Percentiles rank a stretch among this genome's conserved stretches.
phyloP scores from a whole-genome alignment of 1,284 basidiomycete genomes.

The Cryptococcus floricola region DNA sequence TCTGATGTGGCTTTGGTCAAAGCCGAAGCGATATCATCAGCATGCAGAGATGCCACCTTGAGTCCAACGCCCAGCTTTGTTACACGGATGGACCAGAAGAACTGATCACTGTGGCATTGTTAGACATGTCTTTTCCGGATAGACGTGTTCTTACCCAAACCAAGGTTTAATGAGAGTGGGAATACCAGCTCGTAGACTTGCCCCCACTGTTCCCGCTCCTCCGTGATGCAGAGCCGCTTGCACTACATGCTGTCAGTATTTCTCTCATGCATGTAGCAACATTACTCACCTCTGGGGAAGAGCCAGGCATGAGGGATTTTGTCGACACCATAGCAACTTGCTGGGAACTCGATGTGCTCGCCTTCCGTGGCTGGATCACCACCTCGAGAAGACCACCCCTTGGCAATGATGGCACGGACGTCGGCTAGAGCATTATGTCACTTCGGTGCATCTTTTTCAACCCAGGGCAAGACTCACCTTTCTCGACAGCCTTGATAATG shows the following conservation, averaged over 20 bases:
- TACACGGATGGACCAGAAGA: constrained; percentile 67
- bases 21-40: constrained; percentile 56
- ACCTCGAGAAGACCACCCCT: constrained; percentile 69
- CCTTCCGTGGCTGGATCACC: constrained; percentile 40
- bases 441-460: constrained; percentile 4
- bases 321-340: constrained; percentile 52
- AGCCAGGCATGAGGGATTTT: constrained; percentile 78
- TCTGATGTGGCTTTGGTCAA: constrained; percentile 57
- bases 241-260: constrained; percentile 19
- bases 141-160: constrained; percentile 51
- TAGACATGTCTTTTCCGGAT: neutral
- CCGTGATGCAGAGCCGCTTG: constrained; percentile 62
- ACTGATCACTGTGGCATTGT: constrained; percentile 53
- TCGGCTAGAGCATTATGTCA: constrained; percentile 46
- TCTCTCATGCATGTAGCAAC: neutral
- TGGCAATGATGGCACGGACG: constrained; percentile 68
- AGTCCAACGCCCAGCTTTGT: constrained; percentile 59
- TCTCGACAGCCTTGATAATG: constrained; percentile 64
- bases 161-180: constrained; percentile 72
- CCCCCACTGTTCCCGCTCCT: constrained; percentile 69
- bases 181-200: constrained; percentile 64
- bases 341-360: constrained; percentile 51
- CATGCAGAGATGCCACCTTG: constrained; percentile 54
- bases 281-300: constrained; percentile 61
- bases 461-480: constrained; percentile 50